Evolutionary conservation across 805 yeast species (phyloP).

Genomic region (Saturnispora hagleri): DNA sequence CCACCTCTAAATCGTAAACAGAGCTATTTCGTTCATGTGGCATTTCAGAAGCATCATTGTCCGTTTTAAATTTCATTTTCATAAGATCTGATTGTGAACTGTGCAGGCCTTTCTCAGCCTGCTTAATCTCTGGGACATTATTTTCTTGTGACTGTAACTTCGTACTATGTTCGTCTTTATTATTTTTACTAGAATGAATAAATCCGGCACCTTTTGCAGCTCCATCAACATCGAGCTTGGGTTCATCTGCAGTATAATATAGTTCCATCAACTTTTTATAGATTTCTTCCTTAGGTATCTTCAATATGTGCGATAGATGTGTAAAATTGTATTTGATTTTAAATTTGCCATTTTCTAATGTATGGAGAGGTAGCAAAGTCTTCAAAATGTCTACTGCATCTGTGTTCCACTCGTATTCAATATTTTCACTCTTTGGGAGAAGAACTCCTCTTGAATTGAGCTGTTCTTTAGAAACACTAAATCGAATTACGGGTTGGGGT

Average conservation of each 20-base stretch:
- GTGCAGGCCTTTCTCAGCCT: neutral
- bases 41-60: neutral
- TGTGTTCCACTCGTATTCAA: constrained; percentile 13
- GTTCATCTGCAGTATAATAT: constrained; percentile 8
- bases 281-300: constrained; percentile 11
- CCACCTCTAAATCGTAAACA: neutral
- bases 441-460: neutral
- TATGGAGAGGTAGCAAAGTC: constrained; percentile 12
- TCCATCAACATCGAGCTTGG: neutral
- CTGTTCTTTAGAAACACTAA: neutral
- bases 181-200: neutral
- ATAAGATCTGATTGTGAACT: neutral
- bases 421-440: neutral
- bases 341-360: constrained; percentile 13
- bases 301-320: constrained; percentile 12
- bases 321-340: constrained; percentile 17
- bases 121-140: neutral
- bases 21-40: neutral
- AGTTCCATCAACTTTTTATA: constrained; percentile 21
- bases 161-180: neutral
- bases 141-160: neutral
- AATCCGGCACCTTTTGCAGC: neutral
- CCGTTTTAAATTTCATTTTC: neutral
- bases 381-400: constrained; percentile 11
- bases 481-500: constrained; percentile 1